Evolutionary conservation across 2,329 filamentous ascomycete species (phyloP), one percentile per base, ranked within the genome.

Genomic region (Fusarium illudens): DNA sequence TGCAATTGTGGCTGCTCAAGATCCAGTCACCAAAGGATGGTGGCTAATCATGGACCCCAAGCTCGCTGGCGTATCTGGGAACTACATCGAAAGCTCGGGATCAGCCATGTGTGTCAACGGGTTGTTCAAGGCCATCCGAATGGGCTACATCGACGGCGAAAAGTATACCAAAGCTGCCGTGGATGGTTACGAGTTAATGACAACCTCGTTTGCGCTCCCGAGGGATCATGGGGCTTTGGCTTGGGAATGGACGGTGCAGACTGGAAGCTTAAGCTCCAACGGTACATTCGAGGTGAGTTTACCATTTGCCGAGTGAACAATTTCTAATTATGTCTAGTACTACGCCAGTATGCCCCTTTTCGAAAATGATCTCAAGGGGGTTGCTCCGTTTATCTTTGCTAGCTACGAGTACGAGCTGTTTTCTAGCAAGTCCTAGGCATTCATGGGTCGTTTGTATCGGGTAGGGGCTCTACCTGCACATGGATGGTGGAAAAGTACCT

Each of bases 161-260:
- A 59, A 63, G 17, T 65, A 65, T 22, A 33, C 20, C 20, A 29
- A 42, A 48, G 34, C 65, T 10, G 65, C 65, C 0, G n/a, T 68
- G 17, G 57, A 58, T 27, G 65, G 65, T 3, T 68, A 68, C 13
- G 32, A 62, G 29, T 36, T 68, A 13, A 68, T 68, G 65, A 63
- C 59, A 12, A 33, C 37, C 4, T 65, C 79, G 6, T 85, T 84
- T 61, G 81, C 86, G 5, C 77, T 76, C 57, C 3, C 64, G 80
- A 20, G 79, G 81, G 34, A 78, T 17, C 82, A 85, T 66, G 83
- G 83, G 82, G 81, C 3, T 66, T 86, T 48, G 64, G 70, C 6
- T 76, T 60, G 46, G 53, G 59, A 65, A 51, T 65, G 62, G 62
- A 59, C 62, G 4, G 62, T 62, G 15, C 62, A 65, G 20, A 65